Percentiles rank a stretch among this genome's conserved stretches.
Conservation (phyloP, 306 rosid genomes). For the Lablab purpureus region DNA sequence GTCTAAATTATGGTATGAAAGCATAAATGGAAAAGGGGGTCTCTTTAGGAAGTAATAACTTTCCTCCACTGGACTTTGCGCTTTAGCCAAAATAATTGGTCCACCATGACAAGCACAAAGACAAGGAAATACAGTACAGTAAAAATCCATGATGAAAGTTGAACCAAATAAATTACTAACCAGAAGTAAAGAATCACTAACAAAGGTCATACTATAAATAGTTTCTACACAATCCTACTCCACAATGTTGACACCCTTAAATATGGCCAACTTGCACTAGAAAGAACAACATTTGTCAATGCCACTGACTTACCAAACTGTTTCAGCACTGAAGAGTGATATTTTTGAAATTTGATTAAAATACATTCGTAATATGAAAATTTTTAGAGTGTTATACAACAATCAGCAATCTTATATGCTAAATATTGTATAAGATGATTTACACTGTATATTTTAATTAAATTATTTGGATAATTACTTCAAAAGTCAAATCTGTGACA, state of each 20-base stretch:
- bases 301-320: neutral
- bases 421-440: neutral
- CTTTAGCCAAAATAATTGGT: slow-evolving; percentile 40
- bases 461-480: neutral
- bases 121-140: neutral
- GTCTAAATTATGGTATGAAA: slow-evolving; percentile 3
- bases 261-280: slow-evolving; percentile 42
- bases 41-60: slow-evolving; percentile 25
- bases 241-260: slow-evolving; percentile 42
- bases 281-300: slow-evolving; percentile 1
- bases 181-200: neutral
- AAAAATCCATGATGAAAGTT: slow-evolving; percentile 34
- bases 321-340: neutral
- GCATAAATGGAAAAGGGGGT: slow-evolving; percentile 10
- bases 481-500: neutral
- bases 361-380: neutral
- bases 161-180: slow-evolving; percentile 10
- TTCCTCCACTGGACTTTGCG: slow-evolving; percentile 16
- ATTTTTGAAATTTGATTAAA: neutral
- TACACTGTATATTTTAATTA: neutral
- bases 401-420: neutral
- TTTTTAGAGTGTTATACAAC: neutral
- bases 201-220: slow-evolving; percentile 34
- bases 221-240: slow-evolving; percentile 44
- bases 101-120: slow-evolving; percentile 49